These are phyloP conservation scores for Alternaria infectoria DNA, from an alignment of 2,329 filamentous ascomycete genomes.

Conservation along the genomic window DNA sequence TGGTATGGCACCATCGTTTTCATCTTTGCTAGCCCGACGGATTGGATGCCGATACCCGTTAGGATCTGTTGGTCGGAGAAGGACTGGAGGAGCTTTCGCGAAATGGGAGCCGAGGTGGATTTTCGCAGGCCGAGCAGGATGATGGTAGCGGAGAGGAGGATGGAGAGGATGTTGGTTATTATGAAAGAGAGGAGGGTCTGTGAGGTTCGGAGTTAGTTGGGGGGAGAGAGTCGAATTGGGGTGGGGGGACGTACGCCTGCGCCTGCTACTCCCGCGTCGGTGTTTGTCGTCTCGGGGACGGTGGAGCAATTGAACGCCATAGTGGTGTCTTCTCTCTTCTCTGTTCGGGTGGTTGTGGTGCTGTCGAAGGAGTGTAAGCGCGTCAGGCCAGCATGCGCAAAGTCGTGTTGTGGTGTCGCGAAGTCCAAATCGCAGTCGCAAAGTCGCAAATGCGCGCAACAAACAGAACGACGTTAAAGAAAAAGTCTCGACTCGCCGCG, in stretches of 20 bases:
- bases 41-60: slow-evolving; percentile 72
- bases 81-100: slow-evolving; percentile 68
- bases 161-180: slow-evolving; percentile 65
- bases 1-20: slow-evolving; percentile 68
- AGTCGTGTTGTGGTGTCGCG: background rate
- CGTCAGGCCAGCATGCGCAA: background rate
- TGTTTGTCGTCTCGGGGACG: slow-evolving; percentile 54
- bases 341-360: background rate
- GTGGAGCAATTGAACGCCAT: slow-evolving; percentile 49
- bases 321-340: background rate
- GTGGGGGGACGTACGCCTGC: slow-evolving; percentile 56
- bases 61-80: slow-evolving; percentile 74
- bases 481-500: background rate
- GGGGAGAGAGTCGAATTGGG: background rate
- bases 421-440: background rate
- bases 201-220: background rate
- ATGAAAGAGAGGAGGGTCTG: slow-evolving; percentile 69
- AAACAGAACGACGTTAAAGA: background rate
- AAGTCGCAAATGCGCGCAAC: background rate
- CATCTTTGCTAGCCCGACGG: slow-evolving; percentile 66
- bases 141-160: slow-evolving; percentile 63
- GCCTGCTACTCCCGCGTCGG: slow-evolving; percentile 65
- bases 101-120: slow-evolving; percentile 58
- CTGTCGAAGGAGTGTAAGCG: background rate
- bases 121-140: slow-evolving; percentile 61